Base-by-base conservation (phyloP, 1,284 basidiomycete genomes). In the Ustilago nuda region DNA sequence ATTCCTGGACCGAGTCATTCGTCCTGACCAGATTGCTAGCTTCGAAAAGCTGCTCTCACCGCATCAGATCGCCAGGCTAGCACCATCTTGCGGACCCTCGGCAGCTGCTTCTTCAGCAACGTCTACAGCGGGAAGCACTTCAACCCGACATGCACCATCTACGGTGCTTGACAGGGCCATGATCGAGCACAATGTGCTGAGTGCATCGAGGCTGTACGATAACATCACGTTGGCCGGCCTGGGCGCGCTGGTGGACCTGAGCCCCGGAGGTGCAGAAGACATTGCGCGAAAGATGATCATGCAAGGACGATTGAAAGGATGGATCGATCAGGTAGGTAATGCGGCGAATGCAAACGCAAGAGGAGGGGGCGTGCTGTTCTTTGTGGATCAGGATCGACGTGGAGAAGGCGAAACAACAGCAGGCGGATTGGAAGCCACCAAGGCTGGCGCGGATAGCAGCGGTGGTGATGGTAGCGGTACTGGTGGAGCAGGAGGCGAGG, bases 91-190 rank as follows among this genome's bases (percentile, higher is more conserved):
- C 13, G 62, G 36, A 27, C 46, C 66, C 19, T 41, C 41, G 1
- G 12, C 35, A 6, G 33, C 56, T 30, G 39, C 27, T 35, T 17
- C 54, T 30, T 35, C 64, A 23, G 56, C 50, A 54, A 35, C 60
- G 7, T 33, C 57, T 12, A 57, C 46, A 35, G 8, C 43, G 41
- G 30, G 15, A 8, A 41, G 37, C 32, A 39, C 45, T 23, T 30
- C 73, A 9, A 53, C 62, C 3, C 64, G 79, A 11, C 87, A 93
- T 89, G 69, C 90, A 0, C 95, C 96, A 1, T 92, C 93, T 7
- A 98, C 94, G 9, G 95, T 99, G n/a, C 89, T 99, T 36, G 96
- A 98, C 86, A 90, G 95, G 56, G 97, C 97, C 2, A 93, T 99
- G 54, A 93, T 98, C 91, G 96, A 99, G 85, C 97, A 99, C 87